Evolutionary conservation across 2,329 filamentous ascomycete species (phyloP), one percentile per base, ranked within the genome.

Genomic region (Pezicula neosporulosa): DNA sequence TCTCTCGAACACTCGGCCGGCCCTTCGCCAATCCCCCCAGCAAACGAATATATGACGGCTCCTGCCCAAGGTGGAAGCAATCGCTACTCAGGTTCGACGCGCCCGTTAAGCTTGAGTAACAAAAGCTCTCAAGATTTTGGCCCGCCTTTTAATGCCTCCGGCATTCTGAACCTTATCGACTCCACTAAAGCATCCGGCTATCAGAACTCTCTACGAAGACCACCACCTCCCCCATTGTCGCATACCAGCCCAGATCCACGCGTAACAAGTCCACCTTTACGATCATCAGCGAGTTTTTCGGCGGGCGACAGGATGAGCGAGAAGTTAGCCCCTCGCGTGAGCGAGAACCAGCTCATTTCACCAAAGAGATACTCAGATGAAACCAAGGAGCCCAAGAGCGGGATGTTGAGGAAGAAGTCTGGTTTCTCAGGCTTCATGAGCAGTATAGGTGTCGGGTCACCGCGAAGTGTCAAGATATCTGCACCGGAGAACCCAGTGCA

Each of bases 401-500:
- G 77, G 3, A 75, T 85, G 55, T 70, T 85, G 55, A 82, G 89
- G 64, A 95, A 95, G 75, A 96, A 95, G 75, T 89, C 88, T 47
- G 90, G 89, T 52, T 90, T 96, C 66, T 91, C 89, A 15, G 89
- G 86, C 60, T 91, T 96, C 64, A 85, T 96, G 76, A 93, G 86
- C 68, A 93, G 86, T 67, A 68, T 86, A 54, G 75, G 85, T 66
- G 85, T 95, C 53, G 88, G 89, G 59, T 93, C 91, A 35, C 91
- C 89, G 48, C 89, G 92, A 70, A 90, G 91, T 58, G 90, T 94
- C 44, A 84, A 93, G 70, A 99, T 99, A 63, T 97, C 94, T n/a
- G 90, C 91, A 36, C 94, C 94, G 49, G 92, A 96, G 71, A 97
- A 99, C 64, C 94, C 94, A 45, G 91, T 97, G 54, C 94, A 97